These are phyloP conservation scores for Barnettozyma siamensis DNA, from an alignment of 805 yeast species.

Conservation along the genomic window DNA sequence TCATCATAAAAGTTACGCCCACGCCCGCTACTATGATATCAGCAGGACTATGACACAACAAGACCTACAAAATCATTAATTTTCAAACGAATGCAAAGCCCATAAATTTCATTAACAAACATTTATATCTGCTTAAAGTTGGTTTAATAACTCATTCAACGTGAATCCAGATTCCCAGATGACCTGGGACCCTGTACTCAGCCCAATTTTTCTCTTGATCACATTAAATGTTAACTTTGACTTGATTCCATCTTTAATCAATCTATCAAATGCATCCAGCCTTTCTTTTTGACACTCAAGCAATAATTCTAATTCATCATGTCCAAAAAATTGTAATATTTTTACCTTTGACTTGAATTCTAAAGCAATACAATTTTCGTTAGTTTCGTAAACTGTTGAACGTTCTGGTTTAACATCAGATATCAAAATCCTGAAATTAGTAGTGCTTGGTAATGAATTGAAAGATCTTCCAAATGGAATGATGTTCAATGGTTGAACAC, in stretches of 20 bases:
- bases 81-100: too few species aligned
- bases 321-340: slow-evolving; percentile 12
- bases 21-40: too few species aligned
- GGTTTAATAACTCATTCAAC: slow-evolving; percentile 8
- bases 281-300: neutral
- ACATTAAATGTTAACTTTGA: slow-evolving; percentile 1
- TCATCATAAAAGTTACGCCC: too few species aligned
- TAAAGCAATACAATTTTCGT: slow-evolving; percentile 14
- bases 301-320: slow-evolving; percentile 6
- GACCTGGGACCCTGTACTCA: slow-evolving; percentile 9
- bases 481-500: slow-evolving; percentile 12
- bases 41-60: too few species aligned
- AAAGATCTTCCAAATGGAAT: slow-evolving; percentile 14
- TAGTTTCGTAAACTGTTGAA: slow-evolving; percentile 3
- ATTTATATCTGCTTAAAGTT: neutral
- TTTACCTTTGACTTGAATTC: slow-evolving; percentile 13
- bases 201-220: slow-evolving; percentile 1
- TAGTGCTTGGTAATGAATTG: slow-evolving; percentile 4
- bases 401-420: slow-evolving; percentile 9
- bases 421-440: slow-evolving; percentile 14
- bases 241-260: neutral
- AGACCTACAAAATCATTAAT: too few species aligned
- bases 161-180: slow-evolving; percentile 12
- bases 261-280: neutral
- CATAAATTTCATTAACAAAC: too few species aligned